phyloP scores from a whole-genome alignment of 2,329 filamentous ascomycete species.

The Ophiostoma triangulosporum region DNA sequence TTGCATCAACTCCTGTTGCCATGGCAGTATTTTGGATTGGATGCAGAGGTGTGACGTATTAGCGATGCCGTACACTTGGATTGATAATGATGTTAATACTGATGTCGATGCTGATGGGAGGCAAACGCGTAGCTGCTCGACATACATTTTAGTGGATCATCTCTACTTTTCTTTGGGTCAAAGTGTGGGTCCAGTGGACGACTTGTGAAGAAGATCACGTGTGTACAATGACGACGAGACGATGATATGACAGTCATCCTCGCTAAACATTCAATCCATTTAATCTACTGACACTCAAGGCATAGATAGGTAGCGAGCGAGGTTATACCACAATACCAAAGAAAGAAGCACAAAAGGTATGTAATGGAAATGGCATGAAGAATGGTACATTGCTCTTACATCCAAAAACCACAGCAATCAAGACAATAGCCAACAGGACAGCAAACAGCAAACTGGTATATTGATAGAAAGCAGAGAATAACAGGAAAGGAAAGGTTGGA shows the following conservation, averaged over 20 bases:
- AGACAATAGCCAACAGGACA: no score
- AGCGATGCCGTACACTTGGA: background rate
- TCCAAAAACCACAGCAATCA: background rate
- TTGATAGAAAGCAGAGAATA: background rate
- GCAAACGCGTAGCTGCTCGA: no score
- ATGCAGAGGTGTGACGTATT: constrained; percentile 16
- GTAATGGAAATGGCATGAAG: background rate
- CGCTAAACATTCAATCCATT: no score
- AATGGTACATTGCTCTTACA: background rate
- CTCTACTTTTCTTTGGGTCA: no score
- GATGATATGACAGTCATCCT: no score
- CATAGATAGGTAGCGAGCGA: no score
- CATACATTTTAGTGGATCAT: no score
- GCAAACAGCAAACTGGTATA: background rate
- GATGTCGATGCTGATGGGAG: no score
- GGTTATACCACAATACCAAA: no score
- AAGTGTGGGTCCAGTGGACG: background rate
- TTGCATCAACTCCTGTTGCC: constrained; percentile 77
- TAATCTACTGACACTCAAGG: no score
- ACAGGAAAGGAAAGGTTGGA: background rate
- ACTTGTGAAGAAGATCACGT: background rate
- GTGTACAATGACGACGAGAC: no score
- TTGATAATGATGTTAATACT: background rate
- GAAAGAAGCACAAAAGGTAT: background rate
- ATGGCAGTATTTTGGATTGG: no score